Conservation (phyloP, 129 eudicot species). For the Lactuca sativa region DNA sequence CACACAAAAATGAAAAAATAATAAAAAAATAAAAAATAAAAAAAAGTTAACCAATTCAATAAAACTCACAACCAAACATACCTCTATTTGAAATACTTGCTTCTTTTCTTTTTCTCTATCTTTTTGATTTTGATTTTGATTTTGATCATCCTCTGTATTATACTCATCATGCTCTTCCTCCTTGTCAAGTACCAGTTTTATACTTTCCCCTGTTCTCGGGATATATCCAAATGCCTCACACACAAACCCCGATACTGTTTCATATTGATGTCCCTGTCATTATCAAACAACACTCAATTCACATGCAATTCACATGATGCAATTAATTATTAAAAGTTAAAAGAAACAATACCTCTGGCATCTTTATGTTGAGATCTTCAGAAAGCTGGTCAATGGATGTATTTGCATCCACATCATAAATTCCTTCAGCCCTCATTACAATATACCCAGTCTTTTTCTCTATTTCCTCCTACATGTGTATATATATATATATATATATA, state of each 20-base stretch:
- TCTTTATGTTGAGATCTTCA: conserved; percentile 86
- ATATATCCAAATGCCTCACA: conserved; percentile 97
- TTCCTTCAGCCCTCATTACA: conserved; percentile 94
- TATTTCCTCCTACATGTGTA: conserved; percentile 66
- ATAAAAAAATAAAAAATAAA: neutral
- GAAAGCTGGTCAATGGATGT: conserved; percentile 95
- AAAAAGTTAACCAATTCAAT: neutral
- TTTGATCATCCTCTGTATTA: conserved; percentile 54
- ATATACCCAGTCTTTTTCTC: conserved; percentile 93
- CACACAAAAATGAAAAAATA: neutral
- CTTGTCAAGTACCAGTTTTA: conserved; percentile 75
- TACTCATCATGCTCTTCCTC: conserved; percentile 70
- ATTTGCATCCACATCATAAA: conserved; percentile 95
- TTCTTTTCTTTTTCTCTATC: conserved; percentile 55
- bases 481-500: neutral
- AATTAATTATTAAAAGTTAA: neutral
- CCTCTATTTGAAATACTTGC: conserved; percentile 84
- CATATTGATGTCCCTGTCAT: conserved; percentile 86
- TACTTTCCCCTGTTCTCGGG: conserved; percentile 89
- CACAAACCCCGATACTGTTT: conserved; percentile 94
- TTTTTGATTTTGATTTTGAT: conserved; percentile 37
- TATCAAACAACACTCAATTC: neutral
- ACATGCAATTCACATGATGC: no score
- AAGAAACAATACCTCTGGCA: conserved; percentile 74
- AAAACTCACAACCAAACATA: neutral